phyloP scores from a whole-genome alignment of 2,329 filamentous ascomycete genomes.

The Juglanconis oblonga region DNA sequence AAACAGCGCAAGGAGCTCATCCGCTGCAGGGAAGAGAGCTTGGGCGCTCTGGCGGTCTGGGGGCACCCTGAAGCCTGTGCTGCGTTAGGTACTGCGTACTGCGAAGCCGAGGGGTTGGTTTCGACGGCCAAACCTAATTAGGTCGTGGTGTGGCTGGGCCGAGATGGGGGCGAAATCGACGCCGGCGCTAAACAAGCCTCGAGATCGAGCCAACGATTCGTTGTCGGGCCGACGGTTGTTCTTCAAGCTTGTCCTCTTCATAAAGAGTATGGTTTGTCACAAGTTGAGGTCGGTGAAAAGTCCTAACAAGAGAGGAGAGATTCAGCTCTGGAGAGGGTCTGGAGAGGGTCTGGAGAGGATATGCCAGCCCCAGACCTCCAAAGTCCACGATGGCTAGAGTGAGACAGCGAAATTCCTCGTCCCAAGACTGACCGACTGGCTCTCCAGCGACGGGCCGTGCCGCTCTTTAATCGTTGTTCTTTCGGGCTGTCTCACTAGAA shows the following conservation, averaged over 20 bases:
- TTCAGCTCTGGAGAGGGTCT: too few species aligned
- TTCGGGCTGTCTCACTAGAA: not conserved
- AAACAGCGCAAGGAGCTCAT: not conserved
- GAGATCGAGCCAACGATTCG: not conserved
- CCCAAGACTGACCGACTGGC: not conserved
- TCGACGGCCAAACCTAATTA: not conserved
- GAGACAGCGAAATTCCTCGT: not conserved
- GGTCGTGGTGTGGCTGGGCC: not conserved
- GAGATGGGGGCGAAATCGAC: not conserved
- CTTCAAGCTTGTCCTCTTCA: not conserved
- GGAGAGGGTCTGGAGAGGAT: too few species aligned
- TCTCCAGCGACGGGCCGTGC: not conserved
- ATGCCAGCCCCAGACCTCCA: too few species aligned
- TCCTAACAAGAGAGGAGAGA: too few species aligned
- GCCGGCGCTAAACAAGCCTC: conserved; percentile 4
- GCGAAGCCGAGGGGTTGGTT: not conserved
- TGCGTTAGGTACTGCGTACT: too few species aligned
- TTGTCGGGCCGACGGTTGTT: conserved; percentile 9
- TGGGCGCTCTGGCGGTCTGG: conserved; percentile 10
- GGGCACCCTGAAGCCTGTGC: not conserved
- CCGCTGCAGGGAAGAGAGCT: conserved; percentile 1
- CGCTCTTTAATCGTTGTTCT: not conserved
- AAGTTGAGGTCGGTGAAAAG: too few species aligned
- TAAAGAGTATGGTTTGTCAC: not conserved
- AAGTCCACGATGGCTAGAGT: not conserved